A percentile compares a stretch with the other conserved stretches of the same genome.
These are phyloP conservation scores for Penicillium cosmopolitanum DNA, from an alignment of 495 filamentous ascomycete species.

Conservation along the genomic window DNA sequence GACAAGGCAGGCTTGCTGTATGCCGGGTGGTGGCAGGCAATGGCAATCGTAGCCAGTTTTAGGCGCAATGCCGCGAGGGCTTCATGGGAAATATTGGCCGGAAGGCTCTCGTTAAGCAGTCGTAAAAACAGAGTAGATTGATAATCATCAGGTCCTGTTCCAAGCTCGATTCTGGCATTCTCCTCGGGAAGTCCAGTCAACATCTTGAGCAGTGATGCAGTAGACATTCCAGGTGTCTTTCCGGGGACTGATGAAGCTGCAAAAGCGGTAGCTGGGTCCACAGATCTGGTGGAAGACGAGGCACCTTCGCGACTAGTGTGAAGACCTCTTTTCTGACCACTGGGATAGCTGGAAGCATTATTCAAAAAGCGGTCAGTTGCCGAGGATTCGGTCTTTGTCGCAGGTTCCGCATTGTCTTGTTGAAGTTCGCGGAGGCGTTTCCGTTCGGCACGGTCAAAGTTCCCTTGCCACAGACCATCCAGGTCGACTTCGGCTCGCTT, in stretches of 20 bases:
- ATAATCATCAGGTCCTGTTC: conserved; percentile 42
- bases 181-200: conserved; percentile 35
- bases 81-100: conserved; percentile 33
- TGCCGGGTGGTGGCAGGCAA: conserved; percentile 39
- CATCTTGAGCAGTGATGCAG: conserved; percentile 38
- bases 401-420: conserved; percentile 20
- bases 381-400: conserved; percentile 17
- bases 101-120: conserved; percentile 42
- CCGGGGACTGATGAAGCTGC: conserved; percentile 3
- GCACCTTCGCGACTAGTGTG: conserved; percentile 22
- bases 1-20: conserved; percentile 42
- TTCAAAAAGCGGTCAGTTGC: conserved; percentile 26
- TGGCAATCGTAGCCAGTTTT: conserved; percentile 42
- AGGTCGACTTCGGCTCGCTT: conserved; percentile 83
- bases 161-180: conserved; percentile 40
- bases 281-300: conserved; percentile 9
- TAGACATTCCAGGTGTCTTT: conserved; percentile 15
- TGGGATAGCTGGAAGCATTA: conserved; percentile 14
- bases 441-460: conserved; percentile 46
- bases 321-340: conserved; percentile 25
- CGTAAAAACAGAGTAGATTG: conserved; percentile 54
- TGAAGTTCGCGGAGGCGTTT: conserved; percentile 26
- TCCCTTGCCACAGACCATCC: conserved; percentile 74
- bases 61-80: conserved; percentile 35
- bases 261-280: neutral